phyloP scores from a whole-genome alignment of 2,329 filamentous ascomycete species.

The Daldinia sp. region DNA sequence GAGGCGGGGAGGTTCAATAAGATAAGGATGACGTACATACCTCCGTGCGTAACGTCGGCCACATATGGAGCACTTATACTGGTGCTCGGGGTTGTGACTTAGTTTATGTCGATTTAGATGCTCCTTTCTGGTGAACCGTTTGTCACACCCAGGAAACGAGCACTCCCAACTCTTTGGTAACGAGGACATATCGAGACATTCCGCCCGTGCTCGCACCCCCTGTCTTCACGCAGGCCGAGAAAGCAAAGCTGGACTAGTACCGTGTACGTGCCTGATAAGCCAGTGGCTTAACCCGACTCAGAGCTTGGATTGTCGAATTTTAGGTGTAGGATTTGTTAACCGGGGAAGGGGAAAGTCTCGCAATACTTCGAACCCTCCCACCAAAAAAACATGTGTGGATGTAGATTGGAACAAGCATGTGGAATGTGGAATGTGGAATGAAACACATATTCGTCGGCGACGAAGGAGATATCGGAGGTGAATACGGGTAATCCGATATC shows the following conservation, averaged over 20 bases:
- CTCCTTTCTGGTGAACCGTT: slow-evolving; percentile 41
- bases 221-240: background rate
- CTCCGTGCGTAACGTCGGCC: slow-evolving; percentile 41
- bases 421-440: slow-evolving; percentile 4
- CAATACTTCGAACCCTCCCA: background rate
- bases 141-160: slow-evolving; percentile 34
- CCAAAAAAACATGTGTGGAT: background rate
- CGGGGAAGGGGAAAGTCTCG: background rate
- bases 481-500: slow-evolving; percentile 14
- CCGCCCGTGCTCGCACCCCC: background rate
- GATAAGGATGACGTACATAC: slow-evolving; percentile 16
- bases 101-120: slow-evolving; percentile 43
- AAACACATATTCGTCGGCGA: slow-evolving; percentile 12
- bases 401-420: background rate
- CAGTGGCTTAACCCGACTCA: background rate
- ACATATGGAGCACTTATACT: slow-evolving; percentile 41
- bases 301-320: background rate
- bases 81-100: slow-evolving; percentile 36
- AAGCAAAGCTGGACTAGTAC: background rate
- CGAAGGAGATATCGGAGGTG: slow-evolving; percentile 9
- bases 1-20: background rate
- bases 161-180: slow-evolving; percentile 36
- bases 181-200: slow-evolving; percentile 26
- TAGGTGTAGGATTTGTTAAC: background rate
- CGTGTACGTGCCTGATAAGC: background rate